Percentiles rank a stretch among this genome's conserved stretches.
Evolutionary conservation across 176 grass and related monocot genomes (phyloP).

Genomic region (Themeda triandra): DNA sequence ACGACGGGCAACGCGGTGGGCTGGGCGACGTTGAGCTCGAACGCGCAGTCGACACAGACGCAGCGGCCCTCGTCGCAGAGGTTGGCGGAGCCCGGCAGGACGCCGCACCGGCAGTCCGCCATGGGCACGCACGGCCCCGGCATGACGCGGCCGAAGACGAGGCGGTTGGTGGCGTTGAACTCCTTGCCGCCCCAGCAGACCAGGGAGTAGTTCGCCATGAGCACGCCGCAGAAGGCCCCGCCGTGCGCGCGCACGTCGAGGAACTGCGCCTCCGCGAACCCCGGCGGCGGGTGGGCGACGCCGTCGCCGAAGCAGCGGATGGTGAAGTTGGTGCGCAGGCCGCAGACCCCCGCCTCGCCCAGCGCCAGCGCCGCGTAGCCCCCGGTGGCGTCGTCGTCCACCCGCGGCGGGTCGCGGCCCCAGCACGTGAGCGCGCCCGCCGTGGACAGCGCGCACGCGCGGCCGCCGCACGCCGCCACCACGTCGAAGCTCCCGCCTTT

Average conservation of each 20-base stretch:
- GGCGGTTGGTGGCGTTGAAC: constrained; percentile 39
- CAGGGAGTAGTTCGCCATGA: constrained; percentile 80
- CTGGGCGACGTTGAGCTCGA: constrained; percentile 26
- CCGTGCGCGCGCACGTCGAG: constrained; percentile 59
- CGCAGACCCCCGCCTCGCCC: constrained; percentile 49
- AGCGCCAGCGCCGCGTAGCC: constrained; percentile 55
- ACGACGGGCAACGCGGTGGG: neutral
- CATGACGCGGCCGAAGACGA: constrained; percentile 60
- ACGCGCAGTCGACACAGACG: constrained; percentile 61
- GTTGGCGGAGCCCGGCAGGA: constrained; percentile 65
- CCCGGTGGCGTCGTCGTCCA: neutral
- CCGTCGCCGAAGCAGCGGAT: constrained; percentile 63
- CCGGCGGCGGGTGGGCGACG: constrained; percentile 17
- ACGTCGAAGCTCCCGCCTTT: constrained; percentile 3
- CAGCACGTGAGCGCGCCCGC: constrained; percentile 46
- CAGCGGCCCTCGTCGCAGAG: constrained; percentile 33
- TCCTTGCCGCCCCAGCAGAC: constrained; percentile 68
- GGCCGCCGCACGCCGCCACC: constrained; percentile 34
- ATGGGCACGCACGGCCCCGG: constrained; percentile 58
- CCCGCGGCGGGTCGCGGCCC: constrained; percentile 36
- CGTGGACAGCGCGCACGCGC: constrained; percentile 63
- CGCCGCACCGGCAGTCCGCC: constrained; percentile 52
- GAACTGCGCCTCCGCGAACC: constrained; percentile 38
- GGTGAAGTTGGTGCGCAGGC: constrained; percentile 51
- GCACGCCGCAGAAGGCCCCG: constrained; percentile 49